Conservation (phyloP, 1,284 basidiomycete genomes). For the Pisolithus thermaeus region DNA sequence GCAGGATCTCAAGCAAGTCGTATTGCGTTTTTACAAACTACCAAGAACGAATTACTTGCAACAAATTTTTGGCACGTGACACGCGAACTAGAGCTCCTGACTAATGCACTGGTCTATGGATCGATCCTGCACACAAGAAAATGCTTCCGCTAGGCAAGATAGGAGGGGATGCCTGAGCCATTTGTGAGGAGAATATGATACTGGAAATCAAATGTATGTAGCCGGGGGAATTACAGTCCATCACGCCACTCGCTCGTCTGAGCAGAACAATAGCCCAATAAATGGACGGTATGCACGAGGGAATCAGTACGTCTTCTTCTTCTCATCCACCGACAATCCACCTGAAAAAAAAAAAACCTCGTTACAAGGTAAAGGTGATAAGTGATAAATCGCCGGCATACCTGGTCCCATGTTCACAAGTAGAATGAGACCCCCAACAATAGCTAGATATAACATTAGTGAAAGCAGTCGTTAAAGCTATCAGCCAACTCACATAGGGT, state of each 20-base stretch:
- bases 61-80: background rate
- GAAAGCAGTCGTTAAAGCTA: constrained; percentile 6
- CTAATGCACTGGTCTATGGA: too few relatives aligned
- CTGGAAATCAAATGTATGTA: constrained; percentile 12
- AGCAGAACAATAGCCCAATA: background rate
- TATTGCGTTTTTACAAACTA: too few relatives aligned
- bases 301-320: constrained; percentile 86
- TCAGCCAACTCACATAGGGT: constrained; percentile 66
- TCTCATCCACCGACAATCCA: constrained; percentile 97
- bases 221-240: constrained; percentile 9
- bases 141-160: too few relatives aligned
- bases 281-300: background rate
- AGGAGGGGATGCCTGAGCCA: too few relatives aligned
- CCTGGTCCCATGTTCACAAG: constrained; percentile 98
- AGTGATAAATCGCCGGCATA: constrained; percentile 25
- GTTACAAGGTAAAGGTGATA: constrained; percentile 1
- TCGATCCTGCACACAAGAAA: too few relatives aligned
- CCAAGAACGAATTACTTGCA: too few relatives aligned
- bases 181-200: background rate
- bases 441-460: constrained; percentile 51
- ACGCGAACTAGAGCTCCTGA: too few relatives aligned
- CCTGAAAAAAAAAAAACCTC: constrained; percentile 37
- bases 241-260: background rate
- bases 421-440: constrained; percentile 95
- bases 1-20: too few relatives aligned